These are phyloP conservation scores for Neurospora sp. DNA, from an alignment of 495 filamentous ascomycete species.

Conservation along the genomic window DNA sequence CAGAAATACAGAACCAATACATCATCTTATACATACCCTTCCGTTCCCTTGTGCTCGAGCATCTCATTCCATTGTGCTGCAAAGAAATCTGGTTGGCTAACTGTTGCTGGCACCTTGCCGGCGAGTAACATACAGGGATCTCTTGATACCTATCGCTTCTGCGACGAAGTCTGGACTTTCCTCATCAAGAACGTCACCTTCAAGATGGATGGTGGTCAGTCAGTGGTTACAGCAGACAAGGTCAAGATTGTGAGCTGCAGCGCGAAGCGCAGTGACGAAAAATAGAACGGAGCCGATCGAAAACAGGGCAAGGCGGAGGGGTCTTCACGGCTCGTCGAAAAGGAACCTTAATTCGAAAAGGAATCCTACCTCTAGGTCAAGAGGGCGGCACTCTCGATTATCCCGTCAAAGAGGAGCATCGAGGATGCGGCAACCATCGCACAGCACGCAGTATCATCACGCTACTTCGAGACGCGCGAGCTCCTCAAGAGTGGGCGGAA, in stretches of 20 bases:
- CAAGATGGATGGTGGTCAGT: constrained; percentile 76
- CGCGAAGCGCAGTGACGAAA: constrained; percentile 71
- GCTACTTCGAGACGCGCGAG: not conserved
- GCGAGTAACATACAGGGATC: constrained; percentile 55
- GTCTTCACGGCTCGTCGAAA: not conserved
- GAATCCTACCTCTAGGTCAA: not conserved
- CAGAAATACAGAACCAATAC: not conserved
- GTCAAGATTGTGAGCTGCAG: constrained; percentile 98
- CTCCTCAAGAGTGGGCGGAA: not conserved
- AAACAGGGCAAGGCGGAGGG: not conserved
- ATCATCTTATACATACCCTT: not conserved
- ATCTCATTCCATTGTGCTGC: not conserved
- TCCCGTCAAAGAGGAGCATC: not conserved
- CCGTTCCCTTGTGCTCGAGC: not conserved
- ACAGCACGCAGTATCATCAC: not conserved
- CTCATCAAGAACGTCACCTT: constrained; percentile 96
- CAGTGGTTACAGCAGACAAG: constrained; percentile 52
- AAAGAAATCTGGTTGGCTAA: not conserved
- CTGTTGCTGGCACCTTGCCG: not conserved
- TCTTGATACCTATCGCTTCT: constrained; percentile 98
- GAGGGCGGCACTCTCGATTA: not conserved
- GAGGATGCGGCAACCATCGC: not conserved
- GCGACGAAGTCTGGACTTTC: constrained; percentile 99
- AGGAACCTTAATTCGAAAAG: not conserved
- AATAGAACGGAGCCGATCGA: constrained; percentile 20